These are phyloP conservation scores for Elsinoe fawcettii DNA, from an alignment of 2,329 filamentous ascomycete genomes.

Conservation along the genomic window DNA sequence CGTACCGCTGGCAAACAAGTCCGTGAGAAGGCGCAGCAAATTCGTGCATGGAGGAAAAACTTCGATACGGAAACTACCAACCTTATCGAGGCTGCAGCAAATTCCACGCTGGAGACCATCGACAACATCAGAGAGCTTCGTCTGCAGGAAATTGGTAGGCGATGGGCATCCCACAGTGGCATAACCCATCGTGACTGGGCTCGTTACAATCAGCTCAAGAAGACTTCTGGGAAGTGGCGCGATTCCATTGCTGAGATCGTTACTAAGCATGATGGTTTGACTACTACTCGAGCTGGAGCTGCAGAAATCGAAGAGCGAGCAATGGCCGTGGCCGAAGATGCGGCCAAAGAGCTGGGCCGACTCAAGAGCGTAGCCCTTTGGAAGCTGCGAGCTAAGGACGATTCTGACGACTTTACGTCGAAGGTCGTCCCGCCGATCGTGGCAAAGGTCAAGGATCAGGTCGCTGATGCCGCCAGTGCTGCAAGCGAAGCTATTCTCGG, in stretches of 20 bases:
- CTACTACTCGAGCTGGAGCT: constrained; percentile 58
- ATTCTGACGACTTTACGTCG: constrained; percentile 69
- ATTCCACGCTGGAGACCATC: constrained; percentile 73
- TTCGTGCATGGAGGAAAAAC: constrained; percentile 66
- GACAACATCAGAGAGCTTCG: constrained; percentile 76
- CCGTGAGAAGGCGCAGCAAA: constrained; percentile 66
- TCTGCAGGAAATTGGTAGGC: constrained; percentile 84
- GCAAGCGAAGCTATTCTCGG: constrained; percentile 31
- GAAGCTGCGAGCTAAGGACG: constrained; percentile 71
- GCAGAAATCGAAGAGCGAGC: constrained; percentile 66
- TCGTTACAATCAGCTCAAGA: constrained; percentile 83
- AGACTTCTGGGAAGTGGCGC: constrained; percentile 76
- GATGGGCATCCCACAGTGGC: constrained; percentile 91
- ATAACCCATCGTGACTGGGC: constrained; percentile 97
- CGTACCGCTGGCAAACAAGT: constrained; percentile 63
- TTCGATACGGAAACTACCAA: constrained; percentile 63
- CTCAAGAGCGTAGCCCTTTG: constrained; percentile 77
- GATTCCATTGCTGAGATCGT: constrained; percentile 71
- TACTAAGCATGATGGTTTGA: constrained; percentile 62
- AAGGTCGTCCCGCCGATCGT: constrained; percentile 54
- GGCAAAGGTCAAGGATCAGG: constrained; percentile 37
- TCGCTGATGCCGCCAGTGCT: constrained; percentile 25
- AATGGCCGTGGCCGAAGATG: constrained; percentile 70
- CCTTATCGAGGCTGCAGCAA: constrained; percentile 63
- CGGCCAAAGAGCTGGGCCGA: constrained; percentile 69